Evolutionary conservation across 805 yeast genomes (phyloP).

Genomic region (Groenewaldozyma salmanticensis): DNA sequence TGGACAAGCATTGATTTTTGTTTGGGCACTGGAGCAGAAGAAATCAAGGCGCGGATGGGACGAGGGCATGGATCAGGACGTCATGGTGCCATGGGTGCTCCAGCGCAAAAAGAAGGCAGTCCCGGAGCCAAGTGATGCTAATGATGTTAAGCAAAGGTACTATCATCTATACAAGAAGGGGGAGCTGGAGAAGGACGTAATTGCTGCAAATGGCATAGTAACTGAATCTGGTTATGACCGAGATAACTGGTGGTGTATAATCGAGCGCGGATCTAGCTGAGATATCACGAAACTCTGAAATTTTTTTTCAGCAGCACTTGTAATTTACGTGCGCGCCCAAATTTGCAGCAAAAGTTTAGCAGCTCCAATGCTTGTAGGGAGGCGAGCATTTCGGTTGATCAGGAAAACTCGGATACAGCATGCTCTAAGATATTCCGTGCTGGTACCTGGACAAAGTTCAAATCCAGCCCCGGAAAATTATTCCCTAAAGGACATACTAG

Average conservation of each 20-base stretch:
- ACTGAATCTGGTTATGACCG: conserved; percentile 75
- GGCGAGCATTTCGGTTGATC: no score
- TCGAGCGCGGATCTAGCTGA: no score
- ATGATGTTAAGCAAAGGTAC: conserved; percentile 62
- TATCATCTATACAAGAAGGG: conserved; percentile 83
- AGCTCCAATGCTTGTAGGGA: no score
- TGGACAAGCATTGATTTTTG: conserved; percentile 74
- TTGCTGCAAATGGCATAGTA: conserved; percentile 58
- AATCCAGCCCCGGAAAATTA: no score
- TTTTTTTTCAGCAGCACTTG: no score
- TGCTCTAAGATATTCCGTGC: no score
- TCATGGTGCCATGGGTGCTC: conserved; percentile 91
- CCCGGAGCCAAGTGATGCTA: conserved; percentile 16
- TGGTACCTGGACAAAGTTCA: no score
- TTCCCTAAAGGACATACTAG: conserved; percentile 22
- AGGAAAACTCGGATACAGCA: no score
- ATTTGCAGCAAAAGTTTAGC: no score
- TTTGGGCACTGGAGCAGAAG: conserved; percentile 95
- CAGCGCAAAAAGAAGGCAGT: conserved; percentile 17
- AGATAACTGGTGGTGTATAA: conserved; percentile 86
- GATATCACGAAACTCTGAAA: no score
- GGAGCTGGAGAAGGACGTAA: conserved; percentile 66
- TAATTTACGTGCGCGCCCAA: no score
- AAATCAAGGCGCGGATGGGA: conserved; percentile 82
- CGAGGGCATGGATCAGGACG: conserved; percentile 87